Percentiles rank a stretch among this genome's conserved stretches.
Evolutionary conservation across 2,329 filamentous ascomycete genomes (phyloP).

Genomic region (Ilyonectria robusta): DNA sequence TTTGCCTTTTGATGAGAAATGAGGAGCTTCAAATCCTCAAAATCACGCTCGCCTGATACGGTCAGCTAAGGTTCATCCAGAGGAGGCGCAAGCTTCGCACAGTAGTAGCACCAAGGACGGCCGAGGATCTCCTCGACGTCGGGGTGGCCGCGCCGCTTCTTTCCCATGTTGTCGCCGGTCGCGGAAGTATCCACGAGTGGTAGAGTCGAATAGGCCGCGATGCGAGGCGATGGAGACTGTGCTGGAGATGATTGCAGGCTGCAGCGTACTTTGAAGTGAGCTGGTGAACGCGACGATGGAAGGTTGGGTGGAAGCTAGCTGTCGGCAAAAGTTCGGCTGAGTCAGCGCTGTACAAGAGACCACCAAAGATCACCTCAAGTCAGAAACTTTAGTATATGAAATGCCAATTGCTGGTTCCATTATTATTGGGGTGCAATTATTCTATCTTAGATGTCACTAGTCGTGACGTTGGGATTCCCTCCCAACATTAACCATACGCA

Average conservation of each 20-base stretch:
- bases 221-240: slow-evolving; percentile 35
- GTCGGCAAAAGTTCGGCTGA: slow-evolving; percentile 47
- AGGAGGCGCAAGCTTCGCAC: slow-evolving; percentile 58
- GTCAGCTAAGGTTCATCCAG: slow-evolving; percentile 43
- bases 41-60: slow-evolving; percentile 85
- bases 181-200: neutral
- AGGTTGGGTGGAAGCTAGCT: slow-evolving; percentile 39
- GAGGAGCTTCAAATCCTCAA: slow-evolving; percentile 96
- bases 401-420: neutral
- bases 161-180: slow-evolving; percentile 72
- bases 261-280: slow-evolving; percentile 40
- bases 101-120: slow-evolving; percentile 98
- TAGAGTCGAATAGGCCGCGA: slow-evolving; percentile 19
- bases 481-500: slow-evolving; percentile 7
- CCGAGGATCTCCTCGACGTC: slow-evolving; percentile 89
- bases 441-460: slow-evolving; percentile 33
- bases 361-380: neutral
- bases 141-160: slow-evolving; percentile 90
- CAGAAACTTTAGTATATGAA: no score
- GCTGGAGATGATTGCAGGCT: slow-evolving; percentile 32
- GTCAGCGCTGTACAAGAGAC: neutral
- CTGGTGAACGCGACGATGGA: slow-evolving; percentile 43
- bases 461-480: slow-evolving; percentile 20
- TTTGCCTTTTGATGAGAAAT: slow-evolving; percentile 99
- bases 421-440: slow-evolving; percentile 20